phyloP scores from a whole-genome alignment of 768 basidiomycete genomes.

The Boletus reticuloceps region DNA sequence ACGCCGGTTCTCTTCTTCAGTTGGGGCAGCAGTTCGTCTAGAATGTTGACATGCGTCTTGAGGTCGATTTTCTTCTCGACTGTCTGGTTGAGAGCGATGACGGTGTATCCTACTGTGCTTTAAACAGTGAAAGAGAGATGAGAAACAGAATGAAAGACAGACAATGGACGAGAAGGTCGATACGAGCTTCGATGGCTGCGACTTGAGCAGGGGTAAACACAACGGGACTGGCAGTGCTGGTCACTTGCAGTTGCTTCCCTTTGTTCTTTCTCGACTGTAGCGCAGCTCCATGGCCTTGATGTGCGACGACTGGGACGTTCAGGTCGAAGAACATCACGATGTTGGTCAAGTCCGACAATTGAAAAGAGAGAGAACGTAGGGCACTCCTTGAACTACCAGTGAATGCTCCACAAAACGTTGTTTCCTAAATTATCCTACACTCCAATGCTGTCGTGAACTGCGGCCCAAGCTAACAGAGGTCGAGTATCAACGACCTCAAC shows the following conservation, averaged over 20 bases:
- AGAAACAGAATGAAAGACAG: slow-evolving; percentile 26
- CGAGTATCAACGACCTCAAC: slow-evolving; percentile 7
- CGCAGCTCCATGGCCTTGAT: slow-evolving; percentile 12
- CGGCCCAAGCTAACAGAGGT: too few relatives aligned
- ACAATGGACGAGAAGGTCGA: slow-evolving; percentile 76
- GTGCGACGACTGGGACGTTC: slow-evolving; percentile 50
- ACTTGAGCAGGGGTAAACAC: slow-evolving; percentile 56
- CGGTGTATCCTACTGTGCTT: slow-evolving; percentile 78
- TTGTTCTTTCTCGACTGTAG: slow-evolving; percentile 27
- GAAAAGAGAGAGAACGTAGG: too few relatives aligned
- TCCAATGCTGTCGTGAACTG: too few relatives aligned
- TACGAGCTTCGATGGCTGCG: slow-evolving; percentile 52
- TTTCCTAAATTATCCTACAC: too few relatives aligned
- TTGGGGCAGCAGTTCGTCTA: slow-evolving; percentile 57
- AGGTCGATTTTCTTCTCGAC: slow-evolving; percentile 70
- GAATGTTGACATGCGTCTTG: slow-evolving; percentile 63
- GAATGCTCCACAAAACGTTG: too few relatives aligned
- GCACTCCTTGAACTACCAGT: too few relatives aligned
- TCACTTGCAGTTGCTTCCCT: slow-evolving; percentile 36
- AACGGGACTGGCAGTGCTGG: slow-evolving; percentile 9
- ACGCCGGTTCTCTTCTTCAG: slow-evolving; percentile 58
- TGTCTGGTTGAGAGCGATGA: slow-evolving; percentile 74
- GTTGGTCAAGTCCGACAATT: too few relatives aligned
- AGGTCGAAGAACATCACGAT: slow-evolving; percentile 62
- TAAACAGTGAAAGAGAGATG: slow-evolving; percentile 1